Conservation (phyloP, 163 green algal species). For the Prototheca cutis region DNA sequence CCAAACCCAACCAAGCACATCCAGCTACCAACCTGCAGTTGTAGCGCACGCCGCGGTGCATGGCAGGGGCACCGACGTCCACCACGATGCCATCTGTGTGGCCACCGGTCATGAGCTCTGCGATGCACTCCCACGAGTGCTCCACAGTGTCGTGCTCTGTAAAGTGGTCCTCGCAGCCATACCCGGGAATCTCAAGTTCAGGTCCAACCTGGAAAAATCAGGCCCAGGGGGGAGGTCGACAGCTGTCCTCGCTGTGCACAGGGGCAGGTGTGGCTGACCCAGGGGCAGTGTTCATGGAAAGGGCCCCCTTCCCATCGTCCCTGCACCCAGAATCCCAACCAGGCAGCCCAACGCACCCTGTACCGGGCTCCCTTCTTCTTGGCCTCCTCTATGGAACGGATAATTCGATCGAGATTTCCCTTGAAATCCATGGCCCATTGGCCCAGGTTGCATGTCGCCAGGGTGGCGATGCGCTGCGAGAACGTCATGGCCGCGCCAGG, state of each 20-base stretch:
- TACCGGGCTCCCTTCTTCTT: constrained; percentile 60
- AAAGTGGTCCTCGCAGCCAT: constrained; percentile 99
- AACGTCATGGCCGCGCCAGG: constrained; percentile 50
- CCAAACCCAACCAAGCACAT: too few species aligned
- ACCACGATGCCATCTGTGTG: constrained; percentile 70
- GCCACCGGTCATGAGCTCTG: constrained; percentile 38
- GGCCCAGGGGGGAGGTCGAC: not conserved
- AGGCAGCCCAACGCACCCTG: constrained; percentile 39
- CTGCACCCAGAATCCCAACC: not conserved
- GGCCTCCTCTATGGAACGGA: constrained; percentile 64
- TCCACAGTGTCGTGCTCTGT: constrained; percentile 81
- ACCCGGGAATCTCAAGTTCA: constrained; percentile 91
- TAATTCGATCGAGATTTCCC: constrained; percentile 82
- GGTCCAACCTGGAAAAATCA: constrained; percentile 61
- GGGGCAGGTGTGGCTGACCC: not conserved
- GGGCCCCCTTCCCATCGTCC: not conserved
- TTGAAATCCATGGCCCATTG: constrained; percentile 98
- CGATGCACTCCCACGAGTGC: constrained; percentile 63
- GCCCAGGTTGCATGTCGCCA: constrained; percentile 94
- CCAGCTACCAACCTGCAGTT: too few species aligned
- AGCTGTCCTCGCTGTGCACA: not conserved
- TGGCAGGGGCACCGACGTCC: constrained; percentile 87
- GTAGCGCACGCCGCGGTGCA: constrained; percentile 68
- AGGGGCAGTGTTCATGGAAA: not conserved
- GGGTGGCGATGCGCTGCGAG: constrained; percentile 48